A percentile compares a stretch with the other conserved stretches of the same genome.
Evolutionary conservation across 2,329 filamentous ascomycete species (phyloP).

Genomic region (Apiospora phragmitis): DNA sequence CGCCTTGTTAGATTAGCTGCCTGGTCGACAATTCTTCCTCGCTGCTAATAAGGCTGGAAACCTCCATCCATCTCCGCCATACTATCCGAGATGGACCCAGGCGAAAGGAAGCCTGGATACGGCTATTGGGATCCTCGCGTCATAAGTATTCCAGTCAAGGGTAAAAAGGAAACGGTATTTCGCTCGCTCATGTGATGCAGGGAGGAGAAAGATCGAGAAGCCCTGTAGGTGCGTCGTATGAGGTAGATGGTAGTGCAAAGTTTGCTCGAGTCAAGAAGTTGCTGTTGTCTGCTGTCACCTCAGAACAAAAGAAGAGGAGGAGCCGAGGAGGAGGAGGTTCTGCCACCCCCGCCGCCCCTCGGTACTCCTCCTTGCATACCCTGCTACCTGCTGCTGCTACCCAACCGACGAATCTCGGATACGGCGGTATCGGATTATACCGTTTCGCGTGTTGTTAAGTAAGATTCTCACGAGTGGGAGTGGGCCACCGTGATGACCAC

Average conservation of each 20-base stretch:
- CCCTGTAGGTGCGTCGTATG: background rate
- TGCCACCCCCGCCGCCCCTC: background rate
- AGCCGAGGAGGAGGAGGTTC: background rate
- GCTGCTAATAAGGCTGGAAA: background rate
- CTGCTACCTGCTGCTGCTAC: background rate
- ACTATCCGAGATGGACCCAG: background rate
- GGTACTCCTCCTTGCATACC: background rate
- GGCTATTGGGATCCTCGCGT: background rate
- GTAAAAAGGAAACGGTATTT: background rate
- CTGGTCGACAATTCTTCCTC: background rate
- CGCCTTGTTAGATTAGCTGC: background rate
- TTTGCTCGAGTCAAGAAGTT: constrained; percentile 4
- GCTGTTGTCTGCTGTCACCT: background rate
- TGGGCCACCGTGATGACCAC: background rate
- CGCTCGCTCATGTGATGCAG: background rate
- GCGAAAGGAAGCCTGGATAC: background rate
- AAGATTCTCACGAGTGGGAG: background rate
- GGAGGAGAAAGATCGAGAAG: background rate
- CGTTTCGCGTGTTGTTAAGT: background rate
- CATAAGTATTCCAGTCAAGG: background rate
- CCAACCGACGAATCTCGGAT: background rate
- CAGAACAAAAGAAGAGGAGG: background rate
- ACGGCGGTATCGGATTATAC: background rate
- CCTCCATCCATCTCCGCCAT: background rate
- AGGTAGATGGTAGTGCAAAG: background rate